These are phyloP conservation scores for Mollisia scopiformis DNA, from an alignment of 2,329 filamentous ascomycete species.

Conservation along the genomic window DNA sequence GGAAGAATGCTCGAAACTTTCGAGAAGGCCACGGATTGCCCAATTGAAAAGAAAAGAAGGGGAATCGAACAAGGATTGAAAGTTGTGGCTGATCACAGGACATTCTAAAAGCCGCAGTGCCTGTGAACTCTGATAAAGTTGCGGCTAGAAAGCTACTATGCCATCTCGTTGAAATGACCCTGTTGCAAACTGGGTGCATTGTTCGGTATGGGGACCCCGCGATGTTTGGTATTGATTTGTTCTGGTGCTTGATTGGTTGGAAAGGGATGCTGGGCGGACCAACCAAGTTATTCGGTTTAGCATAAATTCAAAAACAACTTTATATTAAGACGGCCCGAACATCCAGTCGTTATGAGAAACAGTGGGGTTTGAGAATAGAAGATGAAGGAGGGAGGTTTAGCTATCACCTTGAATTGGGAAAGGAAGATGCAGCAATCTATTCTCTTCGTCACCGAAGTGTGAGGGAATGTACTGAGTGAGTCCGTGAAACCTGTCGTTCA, in stretches of 20 bases:
- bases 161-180: not conserved
- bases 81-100: slow-evolving; percentile 8
- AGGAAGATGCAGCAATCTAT: too few species aligned
- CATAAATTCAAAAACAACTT: slow-evolving; percentile 16
- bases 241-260: slow-evolving; percentile 5
- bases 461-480: too few species aligned
- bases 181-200: not conserved
- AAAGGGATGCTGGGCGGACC: not conserved
- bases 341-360: slow-evolving; percentile 6
- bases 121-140: slow-evolving; percentile 5
- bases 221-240: slow-evolving; percentile 14
- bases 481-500: too few species aligned
- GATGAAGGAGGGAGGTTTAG: not conserved
- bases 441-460: too few species aligned
- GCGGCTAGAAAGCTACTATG: slow-evolving; percentile 1
- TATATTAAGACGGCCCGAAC: slow-evolving; percentile 17
- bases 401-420: too few species aligned
- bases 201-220: slow-evolving; percentile 9
- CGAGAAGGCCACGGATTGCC: not conserved
- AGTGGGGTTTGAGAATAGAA: not conserved
- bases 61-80: not conserved
- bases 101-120: not conserved
- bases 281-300: slow-evolving; percentile 19
- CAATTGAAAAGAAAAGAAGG: not conserved
- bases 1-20: not conserved